Conservation (phyloP, 2,329 filamentous ascomycete genomes). For the Ampelomyces quisqualis region DNA sequence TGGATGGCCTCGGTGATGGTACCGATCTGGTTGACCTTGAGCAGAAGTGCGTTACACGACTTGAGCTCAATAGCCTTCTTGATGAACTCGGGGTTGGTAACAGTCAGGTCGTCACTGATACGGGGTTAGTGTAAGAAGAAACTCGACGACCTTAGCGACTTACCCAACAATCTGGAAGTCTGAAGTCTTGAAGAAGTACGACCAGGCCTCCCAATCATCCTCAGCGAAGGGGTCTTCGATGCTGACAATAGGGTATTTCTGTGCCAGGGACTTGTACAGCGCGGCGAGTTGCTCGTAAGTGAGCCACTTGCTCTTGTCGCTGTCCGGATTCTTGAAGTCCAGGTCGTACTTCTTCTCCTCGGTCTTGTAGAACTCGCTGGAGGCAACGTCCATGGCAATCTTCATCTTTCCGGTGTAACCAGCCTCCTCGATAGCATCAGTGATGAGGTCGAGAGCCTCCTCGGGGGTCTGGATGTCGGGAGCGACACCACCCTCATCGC, state of each 20-base stretch:
- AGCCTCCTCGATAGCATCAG: slow-evolving; percentile 87
- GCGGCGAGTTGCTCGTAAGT: slow-evolving; percentile 96
- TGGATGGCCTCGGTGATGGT: slow-evolving; percentile 98
- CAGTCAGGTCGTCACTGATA: slow-evolving; percentile 83
- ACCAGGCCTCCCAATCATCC: slow-evolving; percentile 99
- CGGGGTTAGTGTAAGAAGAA: not conserved
- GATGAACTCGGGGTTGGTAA: slow-evolving; percentile 98
- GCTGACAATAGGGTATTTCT: slow-evolving; percentile 98
- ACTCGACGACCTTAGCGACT: not conserved
- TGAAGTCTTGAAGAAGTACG: slow-evolving; percentile 99
- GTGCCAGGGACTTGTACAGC: slow-evolving; percentile 80
- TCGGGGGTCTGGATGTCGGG: slow-evolving; percentile 97
- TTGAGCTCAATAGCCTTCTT: slow-evolving; percentile 99
- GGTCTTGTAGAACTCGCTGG: slow-evolving; percentile 97
- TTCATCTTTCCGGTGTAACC: slow-evolving; percentile 96
- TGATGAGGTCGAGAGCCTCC: slow-evolving; percentile 96
- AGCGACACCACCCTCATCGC: slow-evolving; percentile 98
- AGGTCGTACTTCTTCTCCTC: slow-evolving; percentile 99
- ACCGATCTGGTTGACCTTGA: slow-evolving; percentile 99
- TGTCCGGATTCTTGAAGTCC: slow-evolving; percentile 99
- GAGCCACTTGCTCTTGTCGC: slow-evolving; percentile 95
- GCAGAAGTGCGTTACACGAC: slow-evolving; percentile 94
- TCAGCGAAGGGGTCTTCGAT: slow-evolving; percentile 99
- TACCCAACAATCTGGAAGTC: slow-evolving; percentile 90
- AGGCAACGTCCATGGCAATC: slow-evolving; percentile 99